Evolutionary conservation across 1,284 basidiomycete genomes (phyloP), one percentile per base, ranked within the genome.

Genomic region (Kalmanozyma brasiliensis): DNA sequence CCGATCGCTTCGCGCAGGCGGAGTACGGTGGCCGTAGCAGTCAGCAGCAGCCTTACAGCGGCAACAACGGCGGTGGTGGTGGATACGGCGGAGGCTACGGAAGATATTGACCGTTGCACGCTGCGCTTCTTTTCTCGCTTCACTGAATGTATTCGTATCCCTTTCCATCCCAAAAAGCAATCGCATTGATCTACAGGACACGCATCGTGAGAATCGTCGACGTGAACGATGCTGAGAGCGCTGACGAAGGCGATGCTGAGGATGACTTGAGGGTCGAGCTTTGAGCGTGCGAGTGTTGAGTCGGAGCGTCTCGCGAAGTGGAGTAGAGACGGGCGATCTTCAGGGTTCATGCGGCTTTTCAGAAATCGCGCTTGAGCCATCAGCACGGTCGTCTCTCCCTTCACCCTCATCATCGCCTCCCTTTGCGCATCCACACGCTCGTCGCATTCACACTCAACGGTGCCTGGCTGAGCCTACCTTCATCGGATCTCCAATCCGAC

Each of bases 1-100:
- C 73, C 10, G 73, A 75, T 32, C 60, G 73, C 17, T 60, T 64
- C 35, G 66, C 66, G 2, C 71, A 74, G 48, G 61, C 64, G 14
- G 46, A 58, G 13, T 58, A 53, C n/a, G 67, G 73, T 9, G 68
- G 71, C 8, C n/a, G 23, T 23, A 24, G 49, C n/a, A 20, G 22
- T 13, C 24, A 16, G 20, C 55, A 65, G 34, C 51, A 38, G 22
- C 34, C 33, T 11, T 52, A 55, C 22, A 35, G 46, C 32, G 48
- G 44, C 3, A 35, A 43, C n/a, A 48, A 44, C 20, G 49, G 52
- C 10, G 47, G 45, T 23, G 41, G 26, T 5, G 49, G 53, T 17
- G 57, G 49, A 13, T 60, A 59, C 20, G 43, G 49, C 3, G 56
- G 56, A 49, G 37, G 42, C 7, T 36, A 55, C 17, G 30, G 36